Evolutionary conservation across 805 yeast genomes (phyloP), one percentile per base, ranked within the genome.

Genomic region (Starmerella cellae): DNA sequence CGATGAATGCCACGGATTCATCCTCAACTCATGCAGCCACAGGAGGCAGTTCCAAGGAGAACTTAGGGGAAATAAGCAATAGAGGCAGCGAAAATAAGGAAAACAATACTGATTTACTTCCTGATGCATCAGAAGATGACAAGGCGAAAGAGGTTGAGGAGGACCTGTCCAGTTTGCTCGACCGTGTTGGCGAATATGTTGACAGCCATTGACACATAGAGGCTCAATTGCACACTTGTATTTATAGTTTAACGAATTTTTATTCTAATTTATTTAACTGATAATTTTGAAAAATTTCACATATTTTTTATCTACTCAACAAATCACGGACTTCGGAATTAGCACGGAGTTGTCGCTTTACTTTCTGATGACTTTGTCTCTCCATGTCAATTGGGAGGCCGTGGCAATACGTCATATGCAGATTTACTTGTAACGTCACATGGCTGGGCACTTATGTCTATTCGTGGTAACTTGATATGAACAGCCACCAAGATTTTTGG

Each of bases 141-240:
- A 13, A 31, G 34, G 38, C 21, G 9, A 37, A 35, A 5, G 46
- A 46, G 29, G 40, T 36, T 9, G 53, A 47, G 3, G 47, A 46
- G 2, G 53, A 49, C 19, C n/a, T 48, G 10, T 31, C 44, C 16
- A 34, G 39, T n/a, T 43, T 49, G 14, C 32, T 49, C 9, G 43
- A 39, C 16, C 43, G 46, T 16, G 49, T 49, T 16, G 53, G 49
- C 14, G 52, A 44, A 22, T 49, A 42, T 28, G 53, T 49, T 3
- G 47, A 49, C 13, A 39, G 41, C 22, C 42, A 49, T 23, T 41
- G 37, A 40, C 28, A 2, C 11, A 9, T 9, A 24, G 11, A 24
- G 11, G 28, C 13, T 24, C 13, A 9, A 24, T 24, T 8, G 13
- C 8, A 24, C 28, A 26, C 27, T 40, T 35, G 30, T 26, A 4